Base-by-base conservation (phyloP, 495 filamentous ascomycete genomes). In the Staphylotrichum tortipilum region DNA sequence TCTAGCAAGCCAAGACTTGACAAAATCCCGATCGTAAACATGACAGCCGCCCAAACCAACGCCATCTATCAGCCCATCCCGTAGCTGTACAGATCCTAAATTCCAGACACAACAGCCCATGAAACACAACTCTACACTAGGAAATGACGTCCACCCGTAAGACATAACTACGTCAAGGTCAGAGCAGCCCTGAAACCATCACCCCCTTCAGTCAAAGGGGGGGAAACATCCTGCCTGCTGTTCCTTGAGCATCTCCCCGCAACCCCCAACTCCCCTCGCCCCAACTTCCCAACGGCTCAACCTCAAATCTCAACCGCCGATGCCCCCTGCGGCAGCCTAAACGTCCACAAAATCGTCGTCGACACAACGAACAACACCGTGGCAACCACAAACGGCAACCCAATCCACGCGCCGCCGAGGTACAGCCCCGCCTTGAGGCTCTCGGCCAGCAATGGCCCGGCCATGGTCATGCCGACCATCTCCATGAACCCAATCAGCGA, bases 401-500 rank as follows among this genome's bases (percentile, higher is more conserved):
- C 64, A 2, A 58, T 44, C 60, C 57, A 63, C 14, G 41, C 18
- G 1, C 58, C 64, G 0, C 62, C 64, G 3, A 54, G 43, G 10
- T 52, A n/a, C 17, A 61, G 12, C 11, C 64, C 64, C 2, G 58
- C n/a, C 18, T 52, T 55, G 28, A 63, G 59, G 12, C 59, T 56
- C 51, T 54, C 47, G 3, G 57, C 57, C n/a, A 67, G 44, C 21
- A 67, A 28, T 11, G 63, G 63, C 7, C 61, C 51, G 2, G 56
- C 59, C 12, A 57, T 9, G 38, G 56, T 59, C 42, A 60, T 15
- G 10, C 63, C 62, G n/a, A 51, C 30, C 30, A 15, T 56, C 44
- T 65, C 62, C 50, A 63, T 51, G 46, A 63, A 50, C 14, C 58
- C 53, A 11, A 67, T 28, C 4, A 67, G 53, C 9, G 58, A 40